Percentiles rank a stretch among this genome's conserved stretches.
Evolutionary conservation across 768 basidiomycete species (phyloP).

Genomic region (Dioszegia aurantiaca): DNA sequence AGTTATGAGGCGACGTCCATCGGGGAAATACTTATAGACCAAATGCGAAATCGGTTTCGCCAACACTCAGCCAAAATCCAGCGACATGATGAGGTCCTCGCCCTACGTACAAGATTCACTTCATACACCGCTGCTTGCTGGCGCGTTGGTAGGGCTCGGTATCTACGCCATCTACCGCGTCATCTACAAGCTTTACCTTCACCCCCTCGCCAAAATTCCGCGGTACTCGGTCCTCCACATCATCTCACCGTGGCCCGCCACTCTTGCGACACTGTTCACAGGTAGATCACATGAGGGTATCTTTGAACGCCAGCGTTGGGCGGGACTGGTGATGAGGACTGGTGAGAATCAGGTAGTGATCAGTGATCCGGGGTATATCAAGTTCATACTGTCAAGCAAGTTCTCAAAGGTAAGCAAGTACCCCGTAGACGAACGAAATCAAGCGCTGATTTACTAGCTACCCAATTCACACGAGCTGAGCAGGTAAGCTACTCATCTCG

Average conservation of each 20-base stretch:
- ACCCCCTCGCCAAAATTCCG: slow-evolving; percentile 2
- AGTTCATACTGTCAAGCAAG: slow-evolving; percentile 2
- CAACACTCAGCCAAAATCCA: too few species aligned
- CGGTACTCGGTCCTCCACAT: not conserved
- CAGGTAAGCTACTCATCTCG: too few species aligned
- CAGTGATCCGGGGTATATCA: not conserved
- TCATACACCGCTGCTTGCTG: not conserved
- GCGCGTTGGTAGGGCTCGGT: not conserved
- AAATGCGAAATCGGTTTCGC: too few species aligned
- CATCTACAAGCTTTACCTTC: slow-evolving; percentile 11
- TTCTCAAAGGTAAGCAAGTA: slow-evolving; percentile 7
- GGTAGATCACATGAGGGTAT: not conserved
- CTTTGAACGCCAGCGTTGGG: not conserved
- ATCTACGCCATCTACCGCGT: not conserved
- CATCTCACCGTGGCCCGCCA: not conserved
- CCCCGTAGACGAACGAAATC: too few species aligned
- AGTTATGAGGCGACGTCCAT: too few species aligned
- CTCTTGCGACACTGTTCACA: not conserved
- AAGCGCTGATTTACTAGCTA: too few species aligned
- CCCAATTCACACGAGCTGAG: too few species aligned
- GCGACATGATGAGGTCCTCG: too few species aligned
- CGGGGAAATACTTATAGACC: too few species aligned
- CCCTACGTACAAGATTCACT: not conserved
- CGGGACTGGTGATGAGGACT: slow-evolving; percentile 7
- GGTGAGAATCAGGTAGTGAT: slow-evolving; percentile 13